Percentiles rank a stretch among this genome's conserved stretches.
Conservation (phyloP, 1,284 basidiomycete species). For the Cryptococcus maquisensis region DNA sequence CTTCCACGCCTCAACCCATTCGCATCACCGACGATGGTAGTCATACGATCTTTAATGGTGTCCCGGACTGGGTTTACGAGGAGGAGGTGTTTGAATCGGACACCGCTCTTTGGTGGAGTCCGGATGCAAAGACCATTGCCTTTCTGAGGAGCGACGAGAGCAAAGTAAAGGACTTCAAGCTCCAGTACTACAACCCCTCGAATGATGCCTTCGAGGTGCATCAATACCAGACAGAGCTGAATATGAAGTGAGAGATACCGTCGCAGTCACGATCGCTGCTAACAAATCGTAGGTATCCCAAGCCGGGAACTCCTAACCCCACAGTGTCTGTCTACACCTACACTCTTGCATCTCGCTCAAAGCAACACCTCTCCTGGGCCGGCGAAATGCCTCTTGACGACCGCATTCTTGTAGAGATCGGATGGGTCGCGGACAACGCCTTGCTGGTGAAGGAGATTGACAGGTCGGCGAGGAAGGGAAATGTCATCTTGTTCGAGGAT, state of each 20-base stretch:
- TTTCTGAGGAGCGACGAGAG: slow-evolving; percentile 87
- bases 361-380: slow-evolving; percentile 63
- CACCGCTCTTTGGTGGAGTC: slow-evolving; percentile 86
- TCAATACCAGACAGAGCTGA: slow-evolving; percentile 71
- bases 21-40: slow-evolving; percentile 79
- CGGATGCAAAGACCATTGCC: slow-evolving; percentile 71
- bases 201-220: slow-evolving; percentile 62
- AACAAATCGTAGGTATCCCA: slow-evolving; percentile 46
- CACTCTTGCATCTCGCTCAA: slow-evolving; percentile 50
- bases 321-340: slow-evolving; percentile 79
- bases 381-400: slow-evolving; percentile 59
- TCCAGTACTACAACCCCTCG: slow-evolving; percentile 86
- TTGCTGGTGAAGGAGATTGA: slow-evolving; percentile 84
- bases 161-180: slow-evolving; percentile 74
- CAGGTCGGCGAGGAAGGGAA: slow-evolving; percentile 70
- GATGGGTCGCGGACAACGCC: slow-evolving; percentile 74
- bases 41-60: slow-evolving; percentile 81
- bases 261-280: neutral
- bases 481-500: slow-evolving; percentile 66
- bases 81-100: slow-evolving; percentile 78
- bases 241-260: slow-evolving; percentile 61
- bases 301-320: slow-evolving; percentile 86
- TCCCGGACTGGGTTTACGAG: slow-evolving; percentile 96
- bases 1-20: slow-evolving; percentile 47
- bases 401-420: slow-evolving; percentile 73